phyloP scores from a whole-genome alignment of 305 asterid genomes.

The Fraxinus velutina region DNA sequence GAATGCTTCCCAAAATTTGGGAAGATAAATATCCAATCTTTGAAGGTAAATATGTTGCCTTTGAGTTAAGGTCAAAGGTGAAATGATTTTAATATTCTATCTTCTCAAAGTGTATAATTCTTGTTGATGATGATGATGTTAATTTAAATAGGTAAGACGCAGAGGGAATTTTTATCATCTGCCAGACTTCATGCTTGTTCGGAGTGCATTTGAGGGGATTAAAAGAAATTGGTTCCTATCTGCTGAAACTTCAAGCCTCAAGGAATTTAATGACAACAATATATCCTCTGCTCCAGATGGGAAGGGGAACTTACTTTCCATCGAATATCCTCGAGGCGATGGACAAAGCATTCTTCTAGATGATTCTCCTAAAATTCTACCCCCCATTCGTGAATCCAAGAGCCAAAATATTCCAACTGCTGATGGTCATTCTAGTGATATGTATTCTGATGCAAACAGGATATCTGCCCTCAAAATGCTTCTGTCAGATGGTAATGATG shows the following conservation, averaged over 20 bases:
- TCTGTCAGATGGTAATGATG: slow-evolving; percentile 20
- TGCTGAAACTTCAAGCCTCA: slow-evolving; percentile 38
- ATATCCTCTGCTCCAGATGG: slow-evolving; percentile 11
- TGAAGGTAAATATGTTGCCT: slow-evolving; percentile 47
- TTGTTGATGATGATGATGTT: slow-evolving; percentile 12
- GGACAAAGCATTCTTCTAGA: slow-evolving; percentile 9
- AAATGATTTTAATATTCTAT: not conserved
- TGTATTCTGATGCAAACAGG: slow-evolving; percentile 24
- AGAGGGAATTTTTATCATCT: slow-evolving; percentile 47
- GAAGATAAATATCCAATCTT: slow-evolving; percentile 39
- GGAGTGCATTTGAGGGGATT: slow-evolving; percentile 41
- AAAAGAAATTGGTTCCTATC: slow-evolving; percentile 45
- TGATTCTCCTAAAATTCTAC: slow-evolving; percentile 12
- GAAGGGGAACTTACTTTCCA: slow-evolving; percentile 5
- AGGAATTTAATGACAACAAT: not conserved
- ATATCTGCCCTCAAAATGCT: slow-evolving; percentile 21
- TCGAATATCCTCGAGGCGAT: not conserved
- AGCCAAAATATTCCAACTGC: slow-evolving; percentile 12
- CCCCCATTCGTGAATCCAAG: not conserved
- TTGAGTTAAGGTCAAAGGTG: not conserved
- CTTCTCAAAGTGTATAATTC: not conserved
- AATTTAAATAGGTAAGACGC: slow-evolving; percentile 52
- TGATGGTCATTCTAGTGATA: slow-evolving; percentile 20
- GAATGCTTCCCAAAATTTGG: slow-evolving; percentile 46
- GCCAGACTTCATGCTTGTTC: slow-evolving; percentile 52